Conservation (phyloP, 179 eudicot species). For the Patellifolia procumbens region DNA sequence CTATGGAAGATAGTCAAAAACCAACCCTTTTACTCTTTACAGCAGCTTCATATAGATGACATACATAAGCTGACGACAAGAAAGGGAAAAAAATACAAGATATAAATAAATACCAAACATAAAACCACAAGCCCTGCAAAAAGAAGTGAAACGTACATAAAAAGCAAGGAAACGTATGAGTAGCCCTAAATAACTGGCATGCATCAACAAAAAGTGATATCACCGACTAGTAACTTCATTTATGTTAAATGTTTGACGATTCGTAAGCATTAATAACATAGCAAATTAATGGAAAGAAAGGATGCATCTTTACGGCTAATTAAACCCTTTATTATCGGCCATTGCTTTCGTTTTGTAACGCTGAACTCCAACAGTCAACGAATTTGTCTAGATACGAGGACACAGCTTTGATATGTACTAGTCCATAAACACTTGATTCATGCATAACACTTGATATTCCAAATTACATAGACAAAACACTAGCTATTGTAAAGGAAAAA, state of each 20-base stretch:
- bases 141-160: slow-evolving; percentile 20
- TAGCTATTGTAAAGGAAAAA: neutral
- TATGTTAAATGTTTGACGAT: slow-evolving; percentile 18
- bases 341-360: neutral
- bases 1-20: too few species aligned
- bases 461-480: slow-evolving; percentile 7
- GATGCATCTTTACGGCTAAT: too few species aligned
- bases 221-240: neutral
- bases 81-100: too few species aligned
- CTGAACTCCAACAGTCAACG: neutral
- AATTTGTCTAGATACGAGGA: too few species aligned
- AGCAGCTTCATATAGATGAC: slow-evolving; percentile 6
- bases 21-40: neutral
- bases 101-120: neutral
- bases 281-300: too few species aligned
- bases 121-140: neutral
- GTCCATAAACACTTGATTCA: neutral
- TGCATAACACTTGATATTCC: neutral
- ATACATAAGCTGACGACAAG: neutral
- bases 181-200: slow-evolving; percentile 27
- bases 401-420: neutral
- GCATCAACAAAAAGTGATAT: slow-evolving; percentile 24
- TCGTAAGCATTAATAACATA: slow-evolving; percentile 12
- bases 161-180: slow-evolving; percentile 25
- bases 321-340: too few species aligned